phyloP scores from a whole-genome alignment of 176 grass and related monocot genomes.

The Aegilops umbellulata region DNA sequence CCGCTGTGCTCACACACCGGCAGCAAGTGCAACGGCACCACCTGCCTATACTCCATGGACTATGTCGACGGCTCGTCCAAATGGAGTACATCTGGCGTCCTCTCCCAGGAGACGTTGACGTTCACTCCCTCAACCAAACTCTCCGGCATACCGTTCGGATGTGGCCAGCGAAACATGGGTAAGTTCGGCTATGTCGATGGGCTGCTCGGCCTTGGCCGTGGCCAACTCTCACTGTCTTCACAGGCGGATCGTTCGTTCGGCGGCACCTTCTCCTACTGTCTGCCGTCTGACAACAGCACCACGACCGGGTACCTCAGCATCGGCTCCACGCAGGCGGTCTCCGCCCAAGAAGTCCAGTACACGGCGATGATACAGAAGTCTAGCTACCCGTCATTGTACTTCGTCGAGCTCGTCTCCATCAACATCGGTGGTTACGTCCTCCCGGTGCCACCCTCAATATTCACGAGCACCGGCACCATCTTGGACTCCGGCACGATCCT shows the following conservation, averaged over 20 bases:
- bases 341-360: conserved; percentile 20
- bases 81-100: conserved; percentile 27
- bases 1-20: conserved; percentile 29
- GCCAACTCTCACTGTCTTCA: conserved; percentile 39
- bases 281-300: conserved; percentile 45
- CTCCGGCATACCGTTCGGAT: conserved; percentile 56
- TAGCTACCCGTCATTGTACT: conserved; percentile 39
- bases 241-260: conserved; percentile 35
- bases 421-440: conserved; percentile 48
- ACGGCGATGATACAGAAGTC: conserved; percentile 43
- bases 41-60: conserved; percentile 31
- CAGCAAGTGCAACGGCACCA: background rate
- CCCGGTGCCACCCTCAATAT: conserved; percentile 32
- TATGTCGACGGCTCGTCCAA: conserved; percentile 52
- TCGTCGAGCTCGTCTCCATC: conserved; percentile 47
- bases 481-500: conserved; percentile 47
- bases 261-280: conserved; percentile 66
- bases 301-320: conserved; percentile 47
- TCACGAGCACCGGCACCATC: conserved; percentile 40
- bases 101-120: conserved; percentile 52
- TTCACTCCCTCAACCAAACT: conserved; percentile 13
- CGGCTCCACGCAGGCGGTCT: conserved; percentile 12
- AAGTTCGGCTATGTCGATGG: conserved; percentile 38
- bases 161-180: conserved; percentile 29
- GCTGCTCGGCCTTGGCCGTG: conserved; percentile 62